These are phyloP conservation scores for Conidiobolus incongruus DNA, from an alignment of 371 early-diverging fungal genomes.

Conservation along the genomic window DNA sequence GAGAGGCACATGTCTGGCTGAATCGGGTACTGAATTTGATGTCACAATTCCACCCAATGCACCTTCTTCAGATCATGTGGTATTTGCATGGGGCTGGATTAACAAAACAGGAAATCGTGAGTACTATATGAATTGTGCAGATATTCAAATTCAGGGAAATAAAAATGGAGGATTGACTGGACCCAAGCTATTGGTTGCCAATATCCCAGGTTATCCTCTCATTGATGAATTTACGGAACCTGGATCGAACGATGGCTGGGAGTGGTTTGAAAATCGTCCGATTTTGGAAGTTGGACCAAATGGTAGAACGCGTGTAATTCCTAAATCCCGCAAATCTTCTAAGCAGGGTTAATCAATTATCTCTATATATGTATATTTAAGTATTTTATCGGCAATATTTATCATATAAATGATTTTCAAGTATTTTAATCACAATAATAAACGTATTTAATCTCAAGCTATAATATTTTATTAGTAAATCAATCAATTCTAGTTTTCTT, in stretches of 20 bases:
- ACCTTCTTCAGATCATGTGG: background rate
- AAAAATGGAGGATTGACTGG: background rate
- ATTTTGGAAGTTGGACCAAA: no score
- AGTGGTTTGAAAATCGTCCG: no score
- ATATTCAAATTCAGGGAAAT: constrained; percentile 2
- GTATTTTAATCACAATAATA: no score
- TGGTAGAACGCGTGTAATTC: no score
- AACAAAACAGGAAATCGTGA: constrained; percentile 1
- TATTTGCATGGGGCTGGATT: constrained; percentile 4
- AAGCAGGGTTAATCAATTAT: no score
- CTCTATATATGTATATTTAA: no score
- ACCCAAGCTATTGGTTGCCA: constrained; percentile 4
- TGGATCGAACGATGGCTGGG: background rate
- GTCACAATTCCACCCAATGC: background rate
- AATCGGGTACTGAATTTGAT: background rate
- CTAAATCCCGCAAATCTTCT: no score
- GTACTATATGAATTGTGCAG: constrained; percentile 7
- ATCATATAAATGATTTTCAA: no score
- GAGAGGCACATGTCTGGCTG: background rate
- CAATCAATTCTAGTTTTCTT: no score
- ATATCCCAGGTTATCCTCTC: background rate
- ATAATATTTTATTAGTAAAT: no score
- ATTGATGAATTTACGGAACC: background rate
- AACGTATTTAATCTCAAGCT: no score
- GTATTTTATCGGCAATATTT: no score